Conservation (phyloP, 2,329 filamentous ascomycete genomes). For the Aspergillus sp. region DNA sequence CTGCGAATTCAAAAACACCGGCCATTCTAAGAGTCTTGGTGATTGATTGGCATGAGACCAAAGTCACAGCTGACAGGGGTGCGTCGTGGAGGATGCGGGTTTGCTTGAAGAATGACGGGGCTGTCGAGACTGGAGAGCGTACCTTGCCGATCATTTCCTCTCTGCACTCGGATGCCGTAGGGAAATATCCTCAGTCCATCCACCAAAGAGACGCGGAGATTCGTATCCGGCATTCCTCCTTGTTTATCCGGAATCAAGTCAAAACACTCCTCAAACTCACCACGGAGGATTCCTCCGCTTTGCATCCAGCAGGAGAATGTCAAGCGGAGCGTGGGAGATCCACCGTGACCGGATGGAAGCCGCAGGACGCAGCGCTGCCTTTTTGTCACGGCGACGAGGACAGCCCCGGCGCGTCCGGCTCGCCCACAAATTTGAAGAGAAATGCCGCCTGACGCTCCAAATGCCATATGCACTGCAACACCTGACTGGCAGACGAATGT, state of each 20-base stretch:
- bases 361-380: background rate
- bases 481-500: too few relatives aligned
- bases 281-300: constrained; percentile 1
- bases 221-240: background rate
- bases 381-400: background rate
- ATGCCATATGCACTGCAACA: background rate
- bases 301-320: background rate
- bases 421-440: background rate
- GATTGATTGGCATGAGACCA: background rate
- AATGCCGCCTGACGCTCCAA: background rate
- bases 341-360: background rate
- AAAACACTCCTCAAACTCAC: background rate
- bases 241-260: background rate
- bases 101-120: background rate
- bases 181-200: background rate
- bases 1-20: too few relatives aligned
- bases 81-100: background rate
- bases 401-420: background rate
- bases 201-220: background rate
- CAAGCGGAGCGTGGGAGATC: background rate
- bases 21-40: too few relatives aligned
- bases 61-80: background rate
- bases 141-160: constrained; percentile 18
- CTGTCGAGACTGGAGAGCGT: background rate
- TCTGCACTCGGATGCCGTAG: background rate